phyloP scores from a whole-genome alignment of 345 rosid genomes.

The Corymbia maculata region DNA sequence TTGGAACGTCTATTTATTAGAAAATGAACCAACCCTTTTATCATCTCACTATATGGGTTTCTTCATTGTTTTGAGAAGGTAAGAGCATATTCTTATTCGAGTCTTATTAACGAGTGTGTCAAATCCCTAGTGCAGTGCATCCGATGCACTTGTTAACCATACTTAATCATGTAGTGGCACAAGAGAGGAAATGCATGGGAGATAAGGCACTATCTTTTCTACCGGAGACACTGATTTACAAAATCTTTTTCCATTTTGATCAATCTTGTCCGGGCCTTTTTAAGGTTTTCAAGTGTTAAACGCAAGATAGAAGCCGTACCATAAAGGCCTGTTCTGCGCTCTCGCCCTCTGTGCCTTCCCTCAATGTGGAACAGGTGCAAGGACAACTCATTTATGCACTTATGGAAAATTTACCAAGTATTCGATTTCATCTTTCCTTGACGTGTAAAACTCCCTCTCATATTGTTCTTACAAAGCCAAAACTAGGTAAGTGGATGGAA shows the following conservation, averaged over 20 bases:
- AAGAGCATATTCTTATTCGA: neutral
- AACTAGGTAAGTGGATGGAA: neutral
- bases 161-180: too few relatives aligned
- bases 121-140: neutral
- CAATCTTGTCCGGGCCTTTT: neutral
- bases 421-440: neutral
- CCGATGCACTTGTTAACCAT: neutral
- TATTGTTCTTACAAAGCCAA: neutral
- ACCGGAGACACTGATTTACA: neutral
- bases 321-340: neutral
- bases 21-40: neutral
- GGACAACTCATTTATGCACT: neutral
- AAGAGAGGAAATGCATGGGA: neutral
- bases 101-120: neutral
- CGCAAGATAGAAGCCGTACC: neutral
- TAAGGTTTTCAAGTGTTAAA: neutral
- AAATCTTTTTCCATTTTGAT: neutral
- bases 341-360: neutral
- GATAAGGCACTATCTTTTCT: neutral
- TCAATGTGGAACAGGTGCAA: neutral
- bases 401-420: neutral
- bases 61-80: neutral
- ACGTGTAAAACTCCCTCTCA: neutral
- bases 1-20: neutral
- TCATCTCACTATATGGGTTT: neutral